Conservation (phyloP, 2,329 filamentous ascomycete genomes). For the Cordyceps fumosorosea region DNA sequence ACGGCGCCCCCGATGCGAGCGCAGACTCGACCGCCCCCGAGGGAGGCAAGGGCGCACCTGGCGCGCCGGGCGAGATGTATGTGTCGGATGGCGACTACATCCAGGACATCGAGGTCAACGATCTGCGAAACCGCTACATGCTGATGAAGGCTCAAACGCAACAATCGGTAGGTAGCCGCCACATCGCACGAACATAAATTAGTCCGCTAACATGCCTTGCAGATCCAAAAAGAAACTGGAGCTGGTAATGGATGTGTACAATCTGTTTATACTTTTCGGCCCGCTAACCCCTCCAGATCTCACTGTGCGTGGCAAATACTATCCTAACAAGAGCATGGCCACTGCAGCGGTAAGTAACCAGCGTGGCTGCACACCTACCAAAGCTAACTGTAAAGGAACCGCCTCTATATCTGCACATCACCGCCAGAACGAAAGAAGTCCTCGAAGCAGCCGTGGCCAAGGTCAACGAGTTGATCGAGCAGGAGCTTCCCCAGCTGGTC, state of each 20-base stretch:
- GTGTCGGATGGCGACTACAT: constrained; percentile 96
- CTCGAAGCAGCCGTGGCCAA: constrained; percentile 80
- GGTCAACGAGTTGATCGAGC: constrained; percentile 92
- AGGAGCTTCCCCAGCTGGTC: constrained; percentile 90
- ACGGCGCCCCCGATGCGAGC: constrained; percentile 31
- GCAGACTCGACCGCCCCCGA: constrained; percentile 30
- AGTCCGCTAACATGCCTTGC: constrained; percentile 26
- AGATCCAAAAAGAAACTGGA: constrained; percentile 99
- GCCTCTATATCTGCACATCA: constrained; percentile 90
- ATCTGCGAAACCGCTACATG: constrained; percentile 91
- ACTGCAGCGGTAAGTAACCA: constrained; percentile 69
- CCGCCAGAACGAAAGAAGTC: constrained; percentile 85
- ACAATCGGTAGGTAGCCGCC: constrained; percentile 88
- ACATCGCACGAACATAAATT: neutral
- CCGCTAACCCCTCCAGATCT: constrained; percentile 67
- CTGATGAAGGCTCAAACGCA: constrained; percentile 95
- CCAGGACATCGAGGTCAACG: constrained; percentile 98
- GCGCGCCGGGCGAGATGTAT: constrained; percentile 81
- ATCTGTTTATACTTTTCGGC: constrained; percentile 18
- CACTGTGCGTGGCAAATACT: constrained; percentile 93
- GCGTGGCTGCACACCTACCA: neutral
- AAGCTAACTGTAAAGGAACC: constrained; percentile 57
- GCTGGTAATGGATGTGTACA: constrained; percentile 72
- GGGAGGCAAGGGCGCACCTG: constrained; percentile 20
- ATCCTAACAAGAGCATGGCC: constrained; percentile 96